A percentile compares a stretch with the other conserved stretches of the same genome.
Evolutionary conservation across 495 filamentous ascomycete genomes (phyloP).

Genomic region (Margaritispora aquatica): DNA sequence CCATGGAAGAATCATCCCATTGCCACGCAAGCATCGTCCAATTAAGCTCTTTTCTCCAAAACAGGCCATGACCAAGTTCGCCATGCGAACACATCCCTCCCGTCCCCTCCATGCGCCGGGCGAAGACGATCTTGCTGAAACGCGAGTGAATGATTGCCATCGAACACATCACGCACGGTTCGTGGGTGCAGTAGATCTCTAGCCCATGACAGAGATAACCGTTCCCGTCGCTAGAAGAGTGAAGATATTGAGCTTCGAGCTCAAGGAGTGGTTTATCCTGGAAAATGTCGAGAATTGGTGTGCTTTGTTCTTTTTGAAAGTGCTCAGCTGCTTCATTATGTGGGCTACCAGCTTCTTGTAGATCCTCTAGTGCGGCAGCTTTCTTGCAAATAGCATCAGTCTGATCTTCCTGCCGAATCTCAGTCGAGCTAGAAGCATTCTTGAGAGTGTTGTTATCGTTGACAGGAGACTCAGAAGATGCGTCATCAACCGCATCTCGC

Average conservation of each 20-base stretch:
- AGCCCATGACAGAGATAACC: conserved; percentile 94
- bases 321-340: not conserved
- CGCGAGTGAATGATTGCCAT: conserved; percentile 94
- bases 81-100: conserved; percentile 48
- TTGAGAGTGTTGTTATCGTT: too few species aligned
- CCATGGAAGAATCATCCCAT: not conserved
- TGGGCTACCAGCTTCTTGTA: too few species aligned
- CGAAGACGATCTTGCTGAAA: conserved; percentile 78
- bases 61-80: conserved; percentile 69
- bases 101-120: conserved; percentile 52
- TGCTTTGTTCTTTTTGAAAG: conserved; percentile 1
- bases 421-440: not conserved
- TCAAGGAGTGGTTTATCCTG: conserved; percentile 25
- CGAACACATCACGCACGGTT: conserved; percentile 92
- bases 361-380: too few species aligned
- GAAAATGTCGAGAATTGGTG: conserved; percentile 30
- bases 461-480: too few species aligned
- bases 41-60: conserved; percentile 90
- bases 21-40: conserved; percentile 89
- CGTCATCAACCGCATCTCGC: too few species aligned
- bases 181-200: conserved; percentile 87
- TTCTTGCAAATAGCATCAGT: too few species aligned
- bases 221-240: conserved; percentile 27
- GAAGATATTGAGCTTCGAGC: conserved; percentile 15
- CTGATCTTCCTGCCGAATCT: too few species aligned